Conservation (phyloP, 495 filamentous ascomycete genomes). For the Penicillium goetzii region DNA sequence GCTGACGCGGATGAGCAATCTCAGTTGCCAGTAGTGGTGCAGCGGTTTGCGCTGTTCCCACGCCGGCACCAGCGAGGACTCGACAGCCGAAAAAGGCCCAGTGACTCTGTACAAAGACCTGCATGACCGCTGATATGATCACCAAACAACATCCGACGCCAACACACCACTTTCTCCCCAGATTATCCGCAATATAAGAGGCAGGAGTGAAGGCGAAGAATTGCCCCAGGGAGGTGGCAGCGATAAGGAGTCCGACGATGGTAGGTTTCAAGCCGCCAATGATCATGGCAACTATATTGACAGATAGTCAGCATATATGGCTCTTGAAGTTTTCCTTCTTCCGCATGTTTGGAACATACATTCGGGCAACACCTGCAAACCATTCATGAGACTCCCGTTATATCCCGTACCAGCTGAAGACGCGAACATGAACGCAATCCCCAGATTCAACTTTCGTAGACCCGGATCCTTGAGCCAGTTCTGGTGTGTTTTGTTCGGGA, state of each 20-base stretch:
- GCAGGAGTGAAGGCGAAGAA: constrained; percentile 31
- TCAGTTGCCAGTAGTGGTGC: constrained; percentile 32
- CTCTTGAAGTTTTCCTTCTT: not conserved
- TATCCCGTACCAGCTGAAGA: constrained; percentile 34
- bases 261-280: constrained; percentile 26
- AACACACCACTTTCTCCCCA: constrained; percentile 29
- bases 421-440: constrained; percentile 31
- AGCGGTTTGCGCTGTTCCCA: constrained; percentile 30
- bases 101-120: constrained; percentile 21
- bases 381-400: constrained; percentile 34
- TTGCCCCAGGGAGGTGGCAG: constrained; percentile 29
- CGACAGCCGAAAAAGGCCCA: constrained; percentile 32
- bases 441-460: constrained; percentile 29
- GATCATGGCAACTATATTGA: constrained; percentile 20
- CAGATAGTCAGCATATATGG: not conserved
- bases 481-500: constrained; percentile 28
- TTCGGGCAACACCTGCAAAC: constrained; percentile 31
- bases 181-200: constrained; percentile 29
- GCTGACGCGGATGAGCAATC: constrained; percentile 30
- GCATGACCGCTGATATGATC: constrained; percentile 24
- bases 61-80: constrained; percentile 25
- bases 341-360: constrained; percentile 18
- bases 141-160: constrained; percentile 20
- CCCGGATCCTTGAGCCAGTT: constrained; percentile 34
- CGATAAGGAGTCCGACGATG: constrained; percentile 34